Evolutionary conservation across 208 protist genomes (phyloP).

Genomic region (Histomonas meleagridis): DNA sequence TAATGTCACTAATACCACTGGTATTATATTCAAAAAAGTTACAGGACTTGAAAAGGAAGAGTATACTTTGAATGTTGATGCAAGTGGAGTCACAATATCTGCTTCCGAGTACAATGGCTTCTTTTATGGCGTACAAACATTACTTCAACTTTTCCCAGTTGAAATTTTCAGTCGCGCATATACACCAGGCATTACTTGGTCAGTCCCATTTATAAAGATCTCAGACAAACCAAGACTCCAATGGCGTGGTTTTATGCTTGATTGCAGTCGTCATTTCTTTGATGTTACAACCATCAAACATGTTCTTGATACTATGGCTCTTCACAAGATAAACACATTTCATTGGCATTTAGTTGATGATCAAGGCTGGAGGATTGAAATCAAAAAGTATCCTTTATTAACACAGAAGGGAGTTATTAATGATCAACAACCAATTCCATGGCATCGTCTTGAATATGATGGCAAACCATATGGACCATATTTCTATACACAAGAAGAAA

Average conservation of each 20-base stretch:
- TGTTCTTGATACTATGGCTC: conserved; percentile 4
- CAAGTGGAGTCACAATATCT: background rate
- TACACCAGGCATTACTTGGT: background rate
- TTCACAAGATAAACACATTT: conserved; percentile 12
- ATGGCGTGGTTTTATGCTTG: background rate
- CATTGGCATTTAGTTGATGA: conserved; percentile 32
- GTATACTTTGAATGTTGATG: background rate
- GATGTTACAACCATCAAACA: background rate
- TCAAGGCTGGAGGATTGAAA: background rate
- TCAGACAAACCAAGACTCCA: background rate
- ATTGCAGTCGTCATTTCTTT: background rate
- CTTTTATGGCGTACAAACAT: background rate
- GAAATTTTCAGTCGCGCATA: background rate
- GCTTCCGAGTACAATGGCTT: background rate
- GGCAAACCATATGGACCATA: background rate
- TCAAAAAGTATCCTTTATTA: background rate
- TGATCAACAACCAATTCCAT: background rate
- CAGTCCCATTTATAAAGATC: background rate
- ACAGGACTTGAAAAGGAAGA: background rate
- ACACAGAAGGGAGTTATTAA: background rate
- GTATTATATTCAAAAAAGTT: background rate
- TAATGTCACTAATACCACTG: too few relatives aligned
- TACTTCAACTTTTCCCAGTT: background rate
- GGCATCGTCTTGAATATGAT: background rate
- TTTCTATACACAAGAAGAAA: conserved; percentile 31